These are phyloP conservation scores for Globisporangium cylindrosporum DNA, from an alignment of 352 stramenopile species.

Conservation along the genomic window DNA sequence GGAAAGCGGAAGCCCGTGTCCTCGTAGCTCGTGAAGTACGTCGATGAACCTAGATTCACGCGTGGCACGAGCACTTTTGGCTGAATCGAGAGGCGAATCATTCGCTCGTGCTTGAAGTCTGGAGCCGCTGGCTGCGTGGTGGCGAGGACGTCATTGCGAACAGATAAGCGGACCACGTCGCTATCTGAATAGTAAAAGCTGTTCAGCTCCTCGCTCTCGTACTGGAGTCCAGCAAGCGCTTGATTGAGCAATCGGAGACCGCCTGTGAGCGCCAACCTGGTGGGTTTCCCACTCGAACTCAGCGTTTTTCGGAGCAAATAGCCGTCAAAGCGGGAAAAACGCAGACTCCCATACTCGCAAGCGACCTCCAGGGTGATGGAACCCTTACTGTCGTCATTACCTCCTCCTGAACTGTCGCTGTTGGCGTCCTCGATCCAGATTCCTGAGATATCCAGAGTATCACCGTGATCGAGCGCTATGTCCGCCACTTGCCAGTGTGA, in stretches of 20 bases:
- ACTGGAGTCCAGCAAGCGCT: conserved; percentile 21
- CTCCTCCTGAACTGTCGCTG: neutral
- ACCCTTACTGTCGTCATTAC: neutral
- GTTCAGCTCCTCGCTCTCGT: conserved; percentile 10
- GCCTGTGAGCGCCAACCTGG: neutral
- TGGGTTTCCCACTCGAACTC: neutral
- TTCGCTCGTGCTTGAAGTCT: conserved; percentile 18
- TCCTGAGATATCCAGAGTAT: conserved; percentile 7
- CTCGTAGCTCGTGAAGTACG: conserved; percentile 31
- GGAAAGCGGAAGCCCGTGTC: conserved; percentile 46
- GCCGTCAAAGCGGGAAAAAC: conserved; percentile 13
- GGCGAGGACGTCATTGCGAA: conserved; percentile 14
- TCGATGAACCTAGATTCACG: conserved; percentile 23
- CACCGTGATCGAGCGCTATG: conserved; percentile 15
- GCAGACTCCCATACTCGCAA: conserved; percentile 14
- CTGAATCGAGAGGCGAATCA: conserved; percentile 24
- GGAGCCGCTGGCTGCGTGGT: neutral
- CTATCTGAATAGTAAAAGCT: conserved; percentile 10
- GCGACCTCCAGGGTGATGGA: conserved; percentile 14
- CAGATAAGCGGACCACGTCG: conserved; percentile 21
- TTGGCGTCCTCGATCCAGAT: conserved; percentile 17
- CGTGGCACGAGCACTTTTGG: conserved; percentile 25
- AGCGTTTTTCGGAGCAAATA: neutral
- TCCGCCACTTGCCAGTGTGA: conserved; percentile 19
- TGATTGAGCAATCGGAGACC: conserved; percentile 16